Percentiles rank a stretch among this genome's conserved stretches.
phyloP scores from a whole-genome alignment of 768 basidiomycete genomes.

The Russula abietina region DNA sequence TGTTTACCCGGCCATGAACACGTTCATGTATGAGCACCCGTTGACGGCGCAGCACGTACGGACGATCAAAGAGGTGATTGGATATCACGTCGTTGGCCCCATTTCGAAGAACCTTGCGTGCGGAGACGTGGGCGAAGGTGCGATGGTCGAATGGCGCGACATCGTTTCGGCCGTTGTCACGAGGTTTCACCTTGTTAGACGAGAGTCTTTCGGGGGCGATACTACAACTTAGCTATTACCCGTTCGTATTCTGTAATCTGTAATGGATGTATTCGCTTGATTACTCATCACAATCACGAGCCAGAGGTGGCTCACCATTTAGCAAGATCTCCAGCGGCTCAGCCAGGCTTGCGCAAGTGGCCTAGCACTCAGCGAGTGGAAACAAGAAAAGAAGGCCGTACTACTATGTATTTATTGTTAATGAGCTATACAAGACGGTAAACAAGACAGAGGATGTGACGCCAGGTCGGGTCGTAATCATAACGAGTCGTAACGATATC shows the following conservation, averaged over 20 bases:
- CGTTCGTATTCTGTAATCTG: too few species aligned
- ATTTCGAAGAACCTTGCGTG: slow-evolving; percentile 86
- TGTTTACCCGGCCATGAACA: slow-evolving; percentile 98
- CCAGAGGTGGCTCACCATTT: background rate
- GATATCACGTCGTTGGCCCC: slow-evolving; percentile 80
- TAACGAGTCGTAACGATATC: slow-evolving; percentile 1
- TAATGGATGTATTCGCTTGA: background rate
- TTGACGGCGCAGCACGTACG: slow-evolving; percentile 81
- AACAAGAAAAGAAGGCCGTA: background rate
- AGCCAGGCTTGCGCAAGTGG: background rate
- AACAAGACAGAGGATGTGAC: slow-evolving; percentile 1
- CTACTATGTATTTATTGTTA: background rate
- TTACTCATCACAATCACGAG: background rate
- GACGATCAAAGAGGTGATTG: slow-evolving; percentile 64
- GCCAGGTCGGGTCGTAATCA: slow-evolving; percentile 12
- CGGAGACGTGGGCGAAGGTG: slow-evolving; percentile 89
- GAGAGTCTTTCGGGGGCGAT: background rate
- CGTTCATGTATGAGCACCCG: slow-evolving; percentile 94
- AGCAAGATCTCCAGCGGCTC: background rate
- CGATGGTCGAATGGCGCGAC: slow-evolving; percentile 95
- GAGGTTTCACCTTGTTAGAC: slow-evolving; percentile 34
- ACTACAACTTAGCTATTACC: background rate
- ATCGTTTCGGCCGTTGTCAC: slow-evolving; percentile 71
- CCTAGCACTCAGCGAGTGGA: too few species aligned
- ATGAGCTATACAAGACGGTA: slow-evolving; percentile 5